A percentile compares a stretch with the other conserved stretches of the same genome.
phyloP scores from a whole-genome alignment of 2,329 filamentous ascomycete genomes.

The Daldinia sp. region DNA sequence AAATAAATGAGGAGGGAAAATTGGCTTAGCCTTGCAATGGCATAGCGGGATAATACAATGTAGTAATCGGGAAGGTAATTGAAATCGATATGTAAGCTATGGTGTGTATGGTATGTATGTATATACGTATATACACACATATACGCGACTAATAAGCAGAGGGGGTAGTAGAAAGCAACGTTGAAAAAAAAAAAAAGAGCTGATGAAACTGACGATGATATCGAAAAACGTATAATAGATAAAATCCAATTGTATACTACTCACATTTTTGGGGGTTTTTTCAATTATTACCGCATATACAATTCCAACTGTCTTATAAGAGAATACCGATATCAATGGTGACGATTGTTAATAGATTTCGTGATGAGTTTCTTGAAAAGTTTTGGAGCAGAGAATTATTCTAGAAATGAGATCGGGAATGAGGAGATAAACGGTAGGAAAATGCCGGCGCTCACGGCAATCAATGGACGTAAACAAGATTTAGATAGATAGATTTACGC shows the following conservation, averaged over 20 bases:
- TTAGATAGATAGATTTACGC: constrained; percentile 2
- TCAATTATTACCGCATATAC: constrained; percentile 1
- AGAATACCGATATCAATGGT: constrained; percentile 7
- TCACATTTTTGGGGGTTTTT: constrained; percentile 14
- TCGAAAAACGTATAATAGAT: neutral
- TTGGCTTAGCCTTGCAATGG: constrained; percentile 20
- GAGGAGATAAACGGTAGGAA: constrained; percentile 12
- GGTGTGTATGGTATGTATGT: constrained; percentile 9
- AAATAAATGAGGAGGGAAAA: constrained; percentile 16
- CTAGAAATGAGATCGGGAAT: constrained; percentile 25
- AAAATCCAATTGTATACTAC: constrained; percentile 25
- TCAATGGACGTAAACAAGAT: constrained; percentile 21
- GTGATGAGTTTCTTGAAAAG: constrained; percentile 7
- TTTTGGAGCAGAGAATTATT: constrained; percentile 13
- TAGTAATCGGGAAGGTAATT: constrained; percentile 29
- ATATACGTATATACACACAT: constrained; percentile 16
- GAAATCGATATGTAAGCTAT: constrained; percentile 5
- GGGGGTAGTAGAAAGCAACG: neutral
- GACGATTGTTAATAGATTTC: neutral
- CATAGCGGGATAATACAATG: constrained; percentile 14
- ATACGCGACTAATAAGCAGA: constrained; percentile 7
- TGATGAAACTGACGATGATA: constrained; percentile 1
- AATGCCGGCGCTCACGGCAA: constrained; percentile 29
- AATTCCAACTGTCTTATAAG: constrained; percentile 19
- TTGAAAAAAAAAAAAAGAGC: constrained; percentile 2